phyloP scores from a whole-genome alignment of 2,329 filamentous ascomycete genomes.

The Orbilia brochopaga region DNA sequence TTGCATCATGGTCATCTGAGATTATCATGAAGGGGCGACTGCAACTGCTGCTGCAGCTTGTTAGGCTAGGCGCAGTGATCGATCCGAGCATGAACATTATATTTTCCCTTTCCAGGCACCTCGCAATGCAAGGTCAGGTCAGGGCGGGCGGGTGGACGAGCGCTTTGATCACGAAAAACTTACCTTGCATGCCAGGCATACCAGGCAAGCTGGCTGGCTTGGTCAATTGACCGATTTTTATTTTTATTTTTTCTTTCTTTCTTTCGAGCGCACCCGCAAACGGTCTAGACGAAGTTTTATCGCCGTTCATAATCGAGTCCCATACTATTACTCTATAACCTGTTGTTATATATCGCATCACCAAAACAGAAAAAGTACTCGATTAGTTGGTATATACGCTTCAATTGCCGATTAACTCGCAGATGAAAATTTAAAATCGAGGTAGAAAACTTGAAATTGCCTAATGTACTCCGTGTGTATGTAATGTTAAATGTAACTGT shows the following conservation, averaged over 20 bases:
- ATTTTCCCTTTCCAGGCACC: not conserved
- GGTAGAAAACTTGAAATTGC: too few species aligned
- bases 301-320: too few species aligned
- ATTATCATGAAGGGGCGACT: not conserved
- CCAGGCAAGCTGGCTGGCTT: too few species aligned
- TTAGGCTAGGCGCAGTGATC: conserved; percentile 7
- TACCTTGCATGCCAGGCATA: not conserved
- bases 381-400: not conserved
- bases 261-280: not conserved
- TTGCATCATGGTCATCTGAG: conserved; percentile 6
- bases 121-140: not conserved
- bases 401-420: not conserved
- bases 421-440: not conserved
- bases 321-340: too few species aligned
- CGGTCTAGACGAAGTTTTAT: conserved; percentile 1
- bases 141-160: not conserved
- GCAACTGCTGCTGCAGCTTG: not conserved
- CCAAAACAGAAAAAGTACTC: too few species aligned
- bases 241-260: too few species aligned
- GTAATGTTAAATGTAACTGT: too few species aligned
- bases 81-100: conserved; percentile 3
- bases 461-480: not conserved
- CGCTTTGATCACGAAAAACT: not conserved
- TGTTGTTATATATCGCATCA: too few species aligned
- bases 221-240: not conserved